phyloP scores from a whole-genome alignment of 208 protist genomes.

The Trypanosomatidae sp. region DNA sequence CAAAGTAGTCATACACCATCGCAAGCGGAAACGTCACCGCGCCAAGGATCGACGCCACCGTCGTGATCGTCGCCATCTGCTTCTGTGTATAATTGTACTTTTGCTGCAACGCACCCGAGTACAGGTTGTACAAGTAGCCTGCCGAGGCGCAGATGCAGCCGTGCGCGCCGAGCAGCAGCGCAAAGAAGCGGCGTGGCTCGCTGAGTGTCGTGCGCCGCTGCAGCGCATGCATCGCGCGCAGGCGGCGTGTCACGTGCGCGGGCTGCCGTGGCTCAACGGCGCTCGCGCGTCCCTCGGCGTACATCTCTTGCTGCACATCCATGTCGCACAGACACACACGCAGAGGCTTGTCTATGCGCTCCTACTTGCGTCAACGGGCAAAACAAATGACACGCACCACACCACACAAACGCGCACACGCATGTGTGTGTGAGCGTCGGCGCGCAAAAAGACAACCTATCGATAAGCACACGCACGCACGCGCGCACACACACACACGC shows the following conservation, averaged over 20 bases:
- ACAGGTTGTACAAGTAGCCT: slow-evolving; percentile 63
- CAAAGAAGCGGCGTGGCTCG: slow-evolving; percentile 50
- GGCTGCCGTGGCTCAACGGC: slow-evolving; percentile 12
- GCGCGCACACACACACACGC: too few species aligned
- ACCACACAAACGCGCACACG: too few species aligned
- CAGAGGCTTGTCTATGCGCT: too few species aligned
- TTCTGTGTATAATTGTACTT: slow-evolving; percentile 62
- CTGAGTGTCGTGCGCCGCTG: slow-evolving; percentile 13
- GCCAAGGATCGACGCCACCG: slow-evolving; percentile 22
- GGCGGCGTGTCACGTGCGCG: slow-evolving; percentile 19
- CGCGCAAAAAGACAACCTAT: too few species aligned
- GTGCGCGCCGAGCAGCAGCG: slow-evolving; percentile 34
- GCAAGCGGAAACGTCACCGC: slow-evolving; percentile 41
- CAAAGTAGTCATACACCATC: slow-evolving; percentile 59
- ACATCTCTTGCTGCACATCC: slow-evolving; percentile 9
- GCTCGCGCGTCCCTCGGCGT: slow-evolving; percentile 8
- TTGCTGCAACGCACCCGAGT: slow-evolving; percentile 46
- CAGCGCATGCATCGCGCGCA: not conserved
- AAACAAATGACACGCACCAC: too few species aligned
- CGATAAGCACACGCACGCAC: too few species aligned
- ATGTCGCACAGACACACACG: not conserved
- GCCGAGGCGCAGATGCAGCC: slow-evolving; percentile 52
- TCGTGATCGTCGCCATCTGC: slow-evolving; percentile 64
- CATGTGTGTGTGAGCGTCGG: too few species aligned
- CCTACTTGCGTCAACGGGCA: not conserved